phyloP scores from a whole-genome alignment of 257 asterid species.

The Solanum chilense region DNA sequence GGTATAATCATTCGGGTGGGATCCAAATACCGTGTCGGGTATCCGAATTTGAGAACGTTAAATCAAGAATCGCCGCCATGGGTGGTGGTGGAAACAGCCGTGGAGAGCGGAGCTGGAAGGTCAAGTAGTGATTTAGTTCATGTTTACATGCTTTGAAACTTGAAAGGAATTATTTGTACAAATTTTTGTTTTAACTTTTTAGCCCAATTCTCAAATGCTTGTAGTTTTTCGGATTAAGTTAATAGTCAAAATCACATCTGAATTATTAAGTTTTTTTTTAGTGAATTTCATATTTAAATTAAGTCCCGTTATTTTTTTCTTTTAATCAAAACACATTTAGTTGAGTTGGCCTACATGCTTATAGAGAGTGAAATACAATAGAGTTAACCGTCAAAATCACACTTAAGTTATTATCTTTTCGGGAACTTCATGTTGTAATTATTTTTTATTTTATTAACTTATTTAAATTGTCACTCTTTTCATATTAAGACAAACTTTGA shows the following conservation, averaged over 20 bases:
- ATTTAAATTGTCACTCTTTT: too few relatives aligned
- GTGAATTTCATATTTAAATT: not conserved
- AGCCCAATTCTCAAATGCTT: not conserved
- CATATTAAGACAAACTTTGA: accelerated
- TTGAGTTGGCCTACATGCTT: too few relatives aligned
- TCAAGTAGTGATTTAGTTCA: not conserved
- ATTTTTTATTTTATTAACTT: too few relatives aligned
- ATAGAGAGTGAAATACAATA: not conserved
- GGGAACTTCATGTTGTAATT: too few relatives aligned
- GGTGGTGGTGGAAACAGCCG: conserved; percentile 17
- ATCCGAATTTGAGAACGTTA: conserved; percentile 43
- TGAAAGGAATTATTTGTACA: not conserved
- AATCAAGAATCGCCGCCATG: conserved; percentile 43
- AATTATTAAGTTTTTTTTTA: accelerated
- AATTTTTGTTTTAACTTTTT: not conserved
- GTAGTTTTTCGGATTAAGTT: not conserved
- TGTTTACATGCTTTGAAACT: not conserved
- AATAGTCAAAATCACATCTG: not conserved
- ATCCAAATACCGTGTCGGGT: conserved; percentile 58
- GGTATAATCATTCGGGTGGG: conserved; percentile 52
- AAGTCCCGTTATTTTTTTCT: accelerated
- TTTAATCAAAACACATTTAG: not conserved
- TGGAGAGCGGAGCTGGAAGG: not conserved
- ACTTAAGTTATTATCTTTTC: too few relatives aligned
- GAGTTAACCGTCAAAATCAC: not conserved